Evolutionary conservation across 78 protist species (phyloP).

Genomic region (Bodo saltans): DNA sequence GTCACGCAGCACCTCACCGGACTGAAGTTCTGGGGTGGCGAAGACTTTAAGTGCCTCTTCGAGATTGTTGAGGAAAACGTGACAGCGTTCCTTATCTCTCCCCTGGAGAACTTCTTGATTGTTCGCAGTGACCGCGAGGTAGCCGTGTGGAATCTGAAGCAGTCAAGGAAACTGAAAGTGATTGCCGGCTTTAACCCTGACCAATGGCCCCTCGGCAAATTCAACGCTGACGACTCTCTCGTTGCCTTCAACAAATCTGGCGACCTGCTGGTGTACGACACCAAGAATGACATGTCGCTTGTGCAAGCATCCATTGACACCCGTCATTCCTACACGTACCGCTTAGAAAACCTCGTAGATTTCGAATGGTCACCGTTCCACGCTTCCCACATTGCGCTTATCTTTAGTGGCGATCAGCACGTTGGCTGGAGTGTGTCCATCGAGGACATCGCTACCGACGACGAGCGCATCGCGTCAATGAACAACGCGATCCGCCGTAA

Average conservation of each 20-base stretch:
- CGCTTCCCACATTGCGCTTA: conserved; percentile 47
- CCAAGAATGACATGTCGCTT: background rate
- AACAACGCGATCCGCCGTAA: conserved; percentile 26
- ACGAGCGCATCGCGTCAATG: conserved; percentile 56
- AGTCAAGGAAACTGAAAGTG: background rate
- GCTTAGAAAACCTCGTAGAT: conserved; percentile 29
- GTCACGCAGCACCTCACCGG: conserved; percentile 83
- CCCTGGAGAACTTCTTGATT: conserved; percentile 61
- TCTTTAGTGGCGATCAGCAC: conserved; percentile 44
- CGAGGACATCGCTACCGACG: conserved; percentile 41
- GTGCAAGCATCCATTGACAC: background rate
- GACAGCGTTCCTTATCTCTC: conserved; percentile 71
- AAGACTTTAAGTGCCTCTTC: background rate
- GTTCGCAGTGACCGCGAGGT: conserved; percentile 38
- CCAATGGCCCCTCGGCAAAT: background rate
- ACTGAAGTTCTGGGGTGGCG: conserved; percentile 71
- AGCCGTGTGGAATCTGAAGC: background rate
- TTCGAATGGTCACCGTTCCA: conserved; percentile 71
- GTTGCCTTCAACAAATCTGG: conserved; percentile 51
- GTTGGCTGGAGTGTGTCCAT: conserved; percentile 54
- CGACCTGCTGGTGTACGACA: conserved; percentile 40
- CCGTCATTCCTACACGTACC: background rate
- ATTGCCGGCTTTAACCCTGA: background rate
- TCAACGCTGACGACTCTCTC: conserved; percentile 30
- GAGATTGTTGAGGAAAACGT: conserved; percentile 61